phyloP scores from a whole-genome alignment of 805 yeast species.

The Ogataea pilisensis region DNA sequence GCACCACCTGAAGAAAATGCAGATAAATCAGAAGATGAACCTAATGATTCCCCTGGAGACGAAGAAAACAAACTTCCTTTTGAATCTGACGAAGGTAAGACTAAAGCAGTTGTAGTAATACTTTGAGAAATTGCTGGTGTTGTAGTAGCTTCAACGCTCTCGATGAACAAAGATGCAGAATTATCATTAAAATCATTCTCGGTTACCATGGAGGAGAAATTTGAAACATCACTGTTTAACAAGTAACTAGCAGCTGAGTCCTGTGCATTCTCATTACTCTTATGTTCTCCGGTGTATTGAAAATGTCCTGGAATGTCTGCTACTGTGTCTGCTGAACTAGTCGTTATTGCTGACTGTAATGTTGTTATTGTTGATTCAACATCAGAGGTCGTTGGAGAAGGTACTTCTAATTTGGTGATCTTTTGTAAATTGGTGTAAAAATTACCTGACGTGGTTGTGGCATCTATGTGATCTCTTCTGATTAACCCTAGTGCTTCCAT shows the following conservation, averaged over 20 bases:
- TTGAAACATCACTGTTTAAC: not conserved
- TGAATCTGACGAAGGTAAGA: not conserved
- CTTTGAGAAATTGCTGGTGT: no score
- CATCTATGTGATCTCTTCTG: not conserved
- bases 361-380: not conserved
- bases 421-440: slow-evolving; percentile 19
- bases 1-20: not conserved
- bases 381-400: no score
- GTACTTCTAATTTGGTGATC: slow-evolving; percentile 15
- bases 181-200: not conserved
- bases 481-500: slow-evolving; percentile 2
- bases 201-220: not conserved
- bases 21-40: not conserved
- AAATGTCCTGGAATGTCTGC: not conserved
- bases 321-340: not conserved
- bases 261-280: not conserved
- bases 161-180: no score
- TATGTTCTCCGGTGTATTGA: not conserved
- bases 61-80: no score
- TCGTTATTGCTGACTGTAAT: not conserved
- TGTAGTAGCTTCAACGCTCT: no score
- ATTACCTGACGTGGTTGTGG: slow-evolving; percentile 11
- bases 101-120: not conserved
- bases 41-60: no score
- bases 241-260: not conserved